Conservation (phyloP, 495 filamentous ascomycete species). For the Alectoria sarmentosa region DNA sequence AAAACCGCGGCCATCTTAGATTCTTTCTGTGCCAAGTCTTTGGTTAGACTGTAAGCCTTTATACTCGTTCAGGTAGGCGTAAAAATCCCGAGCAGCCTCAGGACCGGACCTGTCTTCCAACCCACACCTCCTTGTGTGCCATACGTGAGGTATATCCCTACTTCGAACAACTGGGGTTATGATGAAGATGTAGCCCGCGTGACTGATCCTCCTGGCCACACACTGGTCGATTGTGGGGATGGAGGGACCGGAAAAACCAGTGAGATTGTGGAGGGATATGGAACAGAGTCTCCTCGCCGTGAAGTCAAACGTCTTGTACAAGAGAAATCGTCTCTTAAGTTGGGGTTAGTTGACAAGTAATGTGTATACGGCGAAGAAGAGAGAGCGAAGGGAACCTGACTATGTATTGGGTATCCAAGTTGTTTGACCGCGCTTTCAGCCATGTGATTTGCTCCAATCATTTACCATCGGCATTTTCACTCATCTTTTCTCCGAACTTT, state of each 20-base stretch:
- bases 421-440: constrained; percentile 13
- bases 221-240: neutral
- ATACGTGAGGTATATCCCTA: neutral
- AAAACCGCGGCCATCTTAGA: constrained; percentile 17
- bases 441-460: constrained; percentile 12
- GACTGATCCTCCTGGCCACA: neutral
- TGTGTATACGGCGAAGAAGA: neutral
- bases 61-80: neutral
- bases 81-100: neutral
- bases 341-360: neutral
- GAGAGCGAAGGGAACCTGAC: neutral
- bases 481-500: neutral
- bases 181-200: neutral
- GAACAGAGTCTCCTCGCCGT: neutral
- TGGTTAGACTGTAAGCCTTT: neutral
- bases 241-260: neutral
- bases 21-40: neutral
- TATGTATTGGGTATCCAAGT: neutral
- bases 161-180: neutral
- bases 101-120: neutral
- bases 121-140: neutral
- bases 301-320: neutral
- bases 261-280: neutral
- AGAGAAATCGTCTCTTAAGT: neutral
- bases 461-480: neutral